Conservation (phyloP, 768 basidiomycete genomes). For the Fomitopsis pulvina region DNA sequence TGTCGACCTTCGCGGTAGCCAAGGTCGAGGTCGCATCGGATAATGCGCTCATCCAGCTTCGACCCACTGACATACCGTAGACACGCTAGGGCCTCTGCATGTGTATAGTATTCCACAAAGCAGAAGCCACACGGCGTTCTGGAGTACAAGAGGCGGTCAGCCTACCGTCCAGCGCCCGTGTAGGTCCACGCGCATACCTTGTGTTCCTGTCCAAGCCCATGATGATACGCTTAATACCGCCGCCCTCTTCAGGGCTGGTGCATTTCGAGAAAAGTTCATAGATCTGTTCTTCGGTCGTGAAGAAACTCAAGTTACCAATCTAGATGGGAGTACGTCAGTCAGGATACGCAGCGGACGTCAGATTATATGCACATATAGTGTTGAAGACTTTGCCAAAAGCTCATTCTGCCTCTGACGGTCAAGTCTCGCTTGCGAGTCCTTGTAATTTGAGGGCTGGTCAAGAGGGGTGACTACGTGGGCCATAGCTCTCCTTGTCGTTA, state of each 20-base stretch:
- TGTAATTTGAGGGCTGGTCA: conserved; percentile 96
- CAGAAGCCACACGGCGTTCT: conserved; percentile 94
- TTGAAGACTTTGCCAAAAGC: conserved; percentile 76
- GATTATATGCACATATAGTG: conserved; percentile 72
- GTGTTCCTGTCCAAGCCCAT: conserved; percentile 93
- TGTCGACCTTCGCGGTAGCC: conserved; percentile 96
- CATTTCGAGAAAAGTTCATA: conserved; percentile 91
- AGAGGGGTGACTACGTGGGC: conserved; percentile 79
- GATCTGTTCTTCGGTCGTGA: conserved; percentile 94
- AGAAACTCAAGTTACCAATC: conserved; percentile 92
- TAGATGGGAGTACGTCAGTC: conserved; percentile 21
- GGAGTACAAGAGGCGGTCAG: not conserved
- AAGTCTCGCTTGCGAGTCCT: conserved; percentile 82
- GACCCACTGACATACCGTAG: conserved; percentile 96
- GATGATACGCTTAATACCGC: conserved; percentile 88
- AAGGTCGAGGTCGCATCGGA: conserved; percentile 94
- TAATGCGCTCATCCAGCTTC: conserved; percentile 97
- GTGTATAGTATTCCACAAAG: conserved; percentile 95
- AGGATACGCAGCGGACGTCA: conserved; percentile 16
- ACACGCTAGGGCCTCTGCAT: conserved; percentile 85
- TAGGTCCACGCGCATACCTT: conserved; percentile 42
- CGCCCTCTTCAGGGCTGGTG: conserved; percentile 78
- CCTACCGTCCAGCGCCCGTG: not conserved
- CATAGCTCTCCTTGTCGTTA: conserved; percentile 35
- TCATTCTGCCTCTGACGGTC: conserved; percentile 78